Evolutionary conservation across 371 early-diverging fungal genomes (phyloP), one percentile per base, ranked within the genome.

Genomic region (Zancudomyces culisetae): DNA sequence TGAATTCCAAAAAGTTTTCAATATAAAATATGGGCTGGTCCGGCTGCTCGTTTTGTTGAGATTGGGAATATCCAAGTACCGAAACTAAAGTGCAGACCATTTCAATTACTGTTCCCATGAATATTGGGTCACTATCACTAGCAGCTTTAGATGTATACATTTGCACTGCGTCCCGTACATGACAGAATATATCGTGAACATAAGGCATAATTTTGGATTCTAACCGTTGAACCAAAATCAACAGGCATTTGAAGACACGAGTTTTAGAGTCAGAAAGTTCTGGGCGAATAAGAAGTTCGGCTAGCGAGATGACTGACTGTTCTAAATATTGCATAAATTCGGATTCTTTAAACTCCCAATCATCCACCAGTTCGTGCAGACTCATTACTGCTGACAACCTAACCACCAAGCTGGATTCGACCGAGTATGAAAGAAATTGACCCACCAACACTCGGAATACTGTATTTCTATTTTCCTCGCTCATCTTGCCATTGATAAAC

Each of bases 341-440:
- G 0, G 64, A 61, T 2, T 79, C 69, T 35, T 85, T 85, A 66
- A 91, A 91, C 52, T 86, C 87, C 85, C 85, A 86, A 54, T 90
- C 90, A 53, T 90, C 90, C 4, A 77, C 70, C 40, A 79, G 80
- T 35, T 62, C 61, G 27, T 70, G 64, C 3, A 90, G 64, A 45
- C 77, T 77, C 15, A 72, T 65, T 8, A 83, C 79, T n/a, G 92
- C 82, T 0, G 84, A 77, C 47, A 90, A 67, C 3, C 88, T 78
- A n/a, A 90, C 87, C 15, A 86, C 81, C 57, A 87, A 56, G 39
- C 50, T 49, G 2, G 3, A 10, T 20, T 49, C 50, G 51, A 81
- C 83, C 45, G 81, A 76, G 8, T 13, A 13, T 2, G 30, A 73
- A 72, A 1, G 75, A 64, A 2, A 56, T n/a, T n/a, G n/a, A n/a